Evolutionary conservation across 805 yeast genomes (phyloP).

Genomic region (Starmerella sirachaensis): DNA sequence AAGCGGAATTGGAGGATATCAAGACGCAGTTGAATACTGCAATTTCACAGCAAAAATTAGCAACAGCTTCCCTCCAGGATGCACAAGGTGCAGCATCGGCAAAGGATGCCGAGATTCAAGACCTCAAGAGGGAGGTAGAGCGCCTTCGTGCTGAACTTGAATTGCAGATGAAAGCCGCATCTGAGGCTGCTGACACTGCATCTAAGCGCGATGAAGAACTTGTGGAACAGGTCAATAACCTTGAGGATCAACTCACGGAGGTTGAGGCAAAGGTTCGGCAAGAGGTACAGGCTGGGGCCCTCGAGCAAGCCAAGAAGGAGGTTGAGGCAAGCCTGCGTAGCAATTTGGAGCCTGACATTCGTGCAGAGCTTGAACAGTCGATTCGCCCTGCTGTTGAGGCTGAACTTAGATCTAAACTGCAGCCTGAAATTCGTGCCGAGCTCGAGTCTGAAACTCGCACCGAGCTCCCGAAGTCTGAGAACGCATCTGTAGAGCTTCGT

Average conservation of each 20-base stretch:
- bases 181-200: too few species aligned
- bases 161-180: too few species aligned
- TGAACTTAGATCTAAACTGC: not conserved
- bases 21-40: slow-evolving; percentile 5
- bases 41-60: too few species aligned
- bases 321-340: not conserved
- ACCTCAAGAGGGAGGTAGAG: too few species aligned
- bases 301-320: not conserved
- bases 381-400: not conserved
- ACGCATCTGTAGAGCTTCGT: too few species aligned
- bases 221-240: slow-evolving; percentile 21
- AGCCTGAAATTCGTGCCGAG: slow-evolving; percentile 4
- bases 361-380: not conserved
- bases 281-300: not conserved
- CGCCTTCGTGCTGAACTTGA: too few species aligned
- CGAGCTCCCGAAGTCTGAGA: not conserved
- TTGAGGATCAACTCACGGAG: slow-evolving; percentile 20
- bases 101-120: too few species aligned
- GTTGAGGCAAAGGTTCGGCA: slow-evolving; percentile 1
- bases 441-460: not conserved
- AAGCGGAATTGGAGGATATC: slow-evolving; percentile 8
- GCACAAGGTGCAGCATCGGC: too few species aligned
- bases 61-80: too few species aligned
- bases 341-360: not conserved
- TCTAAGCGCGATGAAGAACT: slow-evolving; percentile 20